phyloP scores from a whole-genome alignment of 2,329 filamentous ascomycete genomes.

The Colletotrichum agaves region DNA sequence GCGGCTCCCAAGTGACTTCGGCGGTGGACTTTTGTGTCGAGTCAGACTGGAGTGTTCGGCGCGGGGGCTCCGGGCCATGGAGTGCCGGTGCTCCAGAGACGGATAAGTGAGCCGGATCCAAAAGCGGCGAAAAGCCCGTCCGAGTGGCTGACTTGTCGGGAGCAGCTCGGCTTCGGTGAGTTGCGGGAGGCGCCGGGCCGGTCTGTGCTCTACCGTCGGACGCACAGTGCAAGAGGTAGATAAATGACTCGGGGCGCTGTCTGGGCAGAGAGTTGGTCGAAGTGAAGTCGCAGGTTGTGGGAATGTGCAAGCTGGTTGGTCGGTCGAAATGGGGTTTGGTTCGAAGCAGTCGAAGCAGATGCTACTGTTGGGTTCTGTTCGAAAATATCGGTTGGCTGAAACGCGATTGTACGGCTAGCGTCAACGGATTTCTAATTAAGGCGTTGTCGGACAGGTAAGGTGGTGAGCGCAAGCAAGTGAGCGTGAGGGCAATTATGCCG shows the following conservation, averaged over 20 bases:
- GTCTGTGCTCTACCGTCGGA: slow-evolving; percentile 24
- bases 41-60: background rate
- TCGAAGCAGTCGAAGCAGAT: background rate
- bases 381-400: background rate
- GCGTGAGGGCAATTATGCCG: background rate
- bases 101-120: background rate
- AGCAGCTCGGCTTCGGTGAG: slow-evolving; percentile 5
- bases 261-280: background rate
- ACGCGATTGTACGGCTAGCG: background rate
- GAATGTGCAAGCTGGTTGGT: background rate
- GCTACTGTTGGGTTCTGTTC: background rate
- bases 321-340: background rate
- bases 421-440: slow-evolving; percentile 3
- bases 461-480: background rate
- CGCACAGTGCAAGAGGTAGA: background rate
- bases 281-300: background rate
- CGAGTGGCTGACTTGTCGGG: slow-evolving; percentile 10
- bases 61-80: slow-evolving; percentile 25
- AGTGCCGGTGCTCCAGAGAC: slow-evolving; percentile 6
- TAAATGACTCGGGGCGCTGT: too few relatives aligned
- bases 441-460: background rate
- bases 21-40: slow-evolving; percentile 34
- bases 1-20: background rate
- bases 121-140: slow-evolving; percentile 1
- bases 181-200: slow-evolving; percentile 2